phyloP scores from a whole-genome alignment of 177 flowering plant genomes.

The Vitis hybrid region DNA sequence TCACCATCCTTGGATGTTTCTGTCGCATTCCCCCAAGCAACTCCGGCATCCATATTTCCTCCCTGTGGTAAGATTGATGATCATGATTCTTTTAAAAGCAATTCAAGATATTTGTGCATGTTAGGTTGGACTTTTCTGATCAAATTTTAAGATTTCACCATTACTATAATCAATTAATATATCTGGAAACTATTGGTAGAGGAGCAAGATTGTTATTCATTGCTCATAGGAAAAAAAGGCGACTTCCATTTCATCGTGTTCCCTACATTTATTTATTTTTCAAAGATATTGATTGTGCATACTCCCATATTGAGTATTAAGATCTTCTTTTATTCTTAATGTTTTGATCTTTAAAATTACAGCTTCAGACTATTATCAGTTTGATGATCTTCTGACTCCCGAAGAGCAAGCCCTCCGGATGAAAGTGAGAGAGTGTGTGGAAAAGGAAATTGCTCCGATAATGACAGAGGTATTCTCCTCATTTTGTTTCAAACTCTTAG shows the following conservation, averaged over 20 bases:
- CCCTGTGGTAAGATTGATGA: slow-evolving; percentile 53
- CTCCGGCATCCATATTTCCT: slow-evolving; percentile 86
- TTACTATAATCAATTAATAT: not conserved
- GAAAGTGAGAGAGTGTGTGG: slow-evolving; percentile 72
- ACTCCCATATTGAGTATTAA: too few species aligned
- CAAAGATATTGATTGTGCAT: too few species aligned
- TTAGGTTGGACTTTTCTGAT: not conserved
- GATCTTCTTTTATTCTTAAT: not conserved
- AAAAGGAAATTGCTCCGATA: slow-evolving; percentile 85
- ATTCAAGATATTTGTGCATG: not conserved
- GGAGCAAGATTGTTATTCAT: too few species aligned
- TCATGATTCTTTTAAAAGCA: not conserved
- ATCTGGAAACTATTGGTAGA: too few species aligned
- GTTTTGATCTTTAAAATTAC: slow-evolving; percentile 18
- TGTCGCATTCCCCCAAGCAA: slow-evolving; percentile 91
- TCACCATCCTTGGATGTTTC: slow-evolving; percentile 77
- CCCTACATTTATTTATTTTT: too few species aligned
- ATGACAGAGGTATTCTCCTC: slow-evolving; percentile 63
- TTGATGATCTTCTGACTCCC: slow-evolving; percentile 72
- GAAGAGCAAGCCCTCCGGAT: slow-evolving; percentile 66
- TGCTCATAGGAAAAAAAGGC: too few species aligned
- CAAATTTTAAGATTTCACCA: not conserved
- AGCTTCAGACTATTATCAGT: slow-evolving; percentile 89
- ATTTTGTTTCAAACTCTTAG: not conserved
- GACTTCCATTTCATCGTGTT: too few species aligned